These are phyloP conservation scores for Mortierella hygrophila DNA, from an alignment of 192 early-diverging fungal species.

Conservation along the genomic window DNA sequence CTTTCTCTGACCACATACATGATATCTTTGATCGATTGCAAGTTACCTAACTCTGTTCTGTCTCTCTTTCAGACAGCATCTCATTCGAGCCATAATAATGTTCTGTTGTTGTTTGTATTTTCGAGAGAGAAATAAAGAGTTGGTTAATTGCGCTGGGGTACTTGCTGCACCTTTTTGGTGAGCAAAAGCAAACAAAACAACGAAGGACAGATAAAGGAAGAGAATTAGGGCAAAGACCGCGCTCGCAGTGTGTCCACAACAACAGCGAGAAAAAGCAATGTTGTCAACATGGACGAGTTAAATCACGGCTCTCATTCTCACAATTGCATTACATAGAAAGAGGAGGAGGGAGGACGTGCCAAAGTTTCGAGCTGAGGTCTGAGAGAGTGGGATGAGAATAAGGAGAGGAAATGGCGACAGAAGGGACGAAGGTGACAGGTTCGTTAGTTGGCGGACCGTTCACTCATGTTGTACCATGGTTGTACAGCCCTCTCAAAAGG, in stretches of 20 bases:
- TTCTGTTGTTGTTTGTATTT: neutral
- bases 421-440: neutral
- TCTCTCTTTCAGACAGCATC: neutral
- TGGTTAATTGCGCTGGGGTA: neutral
- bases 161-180: neutral
- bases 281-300: neutral
- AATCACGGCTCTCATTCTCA: constrained; percentile 3
- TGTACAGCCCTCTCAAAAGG: neutral
- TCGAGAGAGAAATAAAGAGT: neutral
- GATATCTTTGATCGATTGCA: too few relatives aligned
- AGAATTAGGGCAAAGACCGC: neutral
- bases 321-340: neutral
- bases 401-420: neutral
- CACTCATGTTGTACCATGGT: neutral
- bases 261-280: neutral
- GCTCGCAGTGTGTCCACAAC: neutral
- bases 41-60: neutral
- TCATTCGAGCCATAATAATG: neutral
- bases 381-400: neutral
- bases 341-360: neutral
- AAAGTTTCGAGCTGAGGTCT: neutral
- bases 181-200: neutral
- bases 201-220: neutral
- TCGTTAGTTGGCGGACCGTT: neutral
- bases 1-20: too few relatives aligned